Evolutionary conservation across 306 rosid species (phyloP), one percentile per base, ranked within the genome.

Genomic region (Sophora flavescens): DNA sequence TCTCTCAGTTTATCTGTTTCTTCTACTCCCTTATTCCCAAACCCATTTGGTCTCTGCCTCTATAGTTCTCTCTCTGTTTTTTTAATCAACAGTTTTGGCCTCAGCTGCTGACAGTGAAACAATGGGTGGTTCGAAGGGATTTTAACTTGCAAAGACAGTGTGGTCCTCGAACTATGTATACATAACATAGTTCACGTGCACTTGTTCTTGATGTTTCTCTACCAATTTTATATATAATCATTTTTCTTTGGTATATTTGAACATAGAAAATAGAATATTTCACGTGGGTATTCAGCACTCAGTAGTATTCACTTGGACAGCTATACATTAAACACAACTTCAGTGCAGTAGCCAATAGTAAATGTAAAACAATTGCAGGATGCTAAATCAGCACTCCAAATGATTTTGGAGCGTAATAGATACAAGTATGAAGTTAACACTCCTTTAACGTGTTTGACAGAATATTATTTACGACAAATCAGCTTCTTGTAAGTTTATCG

Each of bases 171-270:
- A 62, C 70, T 77, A 56, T 77, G 72, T 57, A 82, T 64, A 70
- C 62, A 64, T 36, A 63, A 70, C 62, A 64, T 36, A 63, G 84
- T 87, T 87, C 88, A 87, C 91, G 88, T 77, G 91, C 85, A 82
- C 14, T 44, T 47, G 62, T 56, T 73, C 63, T 72, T 53, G 71
- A 73, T 70, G 65, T 54, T 64, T 66, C 68, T 86, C 53, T 48
- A 63, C 35, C 61, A 26, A 66, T 48, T 72, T 69, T 22, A 50
- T 35, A 61, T 35, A 62, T 2, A 3, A 3, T 1, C 17, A 35
- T 10, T 32, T 32, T 32, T 1, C 18, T 61, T 61, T 61, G 22
- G 14, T 61, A 14, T 33, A 32, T 59, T 59, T 32, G 4, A 32
- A 82, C 78, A 36, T 41, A 44, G 73, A 61, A 76, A 62, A 57